Evolutionary conservation across 495 filamentous ascomycete species (phyloP), one percentile per base, ranked within the genome.

Genomic region (Hyaloscypha bicolor): DNA sequence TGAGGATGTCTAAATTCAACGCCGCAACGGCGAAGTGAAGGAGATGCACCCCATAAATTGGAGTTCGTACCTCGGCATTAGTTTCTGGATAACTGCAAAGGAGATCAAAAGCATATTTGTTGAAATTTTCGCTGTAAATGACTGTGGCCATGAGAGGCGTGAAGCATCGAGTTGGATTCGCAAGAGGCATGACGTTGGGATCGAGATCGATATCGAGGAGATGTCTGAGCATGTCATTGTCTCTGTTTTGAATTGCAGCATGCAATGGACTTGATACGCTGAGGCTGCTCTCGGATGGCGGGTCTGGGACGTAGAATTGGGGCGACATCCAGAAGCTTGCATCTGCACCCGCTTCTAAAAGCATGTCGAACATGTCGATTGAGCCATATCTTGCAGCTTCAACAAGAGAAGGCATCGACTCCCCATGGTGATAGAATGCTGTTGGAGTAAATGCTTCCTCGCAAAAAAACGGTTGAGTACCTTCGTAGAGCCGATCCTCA

Each of bases 1-100:
- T 68, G 19, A 68, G 16, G 6, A 64, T 59, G 32, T 58, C 55
- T 3, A 68, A 9, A 57, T 68, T 39, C 60, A n/a, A n/a, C n/a
- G n/a, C n/a, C n/a, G n/a, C n/a, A 68, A 63, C 16, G 22, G 66
- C 66, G 39, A 68, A 68, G 48, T 68, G 66, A 37, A 68, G 55
- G 25, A 68, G 14, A 55, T 68, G 66, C 14, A 68, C 66, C 3
- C 37, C 61, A 57, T 63, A 68, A 6, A 68, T 51, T 30, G 66
- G 66, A 30, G 66, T 68, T 51, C 66, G 51, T 22, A 68, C 19
- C 8, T 63, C 60, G 30, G 56, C 45, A 58, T 52, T 63, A 60
- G 58, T 68, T 32, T 63, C 42, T 14, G 52, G 60, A 14, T 25
- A 57, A 29, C 16, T 51, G 30, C 29, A 58, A 33, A 68, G 66